phyloP scores from a whole-genome alignment of 805 yeast species.

The Candida insectalens region DNA sequence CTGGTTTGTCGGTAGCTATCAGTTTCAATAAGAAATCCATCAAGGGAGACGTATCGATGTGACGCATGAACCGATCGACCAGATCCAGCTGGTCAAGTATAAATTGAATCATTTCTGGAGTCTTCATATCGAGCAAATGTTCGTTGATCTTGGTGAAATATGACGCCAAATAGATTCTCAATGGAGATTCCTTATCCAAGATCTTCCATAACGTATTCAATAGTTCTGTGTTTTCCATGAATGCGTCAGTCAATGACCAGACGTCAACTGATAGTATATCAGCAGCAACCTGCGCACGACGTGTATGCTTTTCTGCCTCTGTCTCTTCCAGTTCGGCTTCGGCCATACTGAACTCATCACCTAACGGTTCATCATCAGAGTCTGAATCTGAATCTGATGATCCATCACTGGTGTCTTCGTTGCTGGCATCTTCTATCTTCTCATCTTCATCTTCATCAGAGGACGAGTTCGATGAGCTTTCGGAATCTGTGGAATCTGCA shows the following conservation, averaged over 20 bases:
- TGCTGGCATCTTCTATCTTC: background rate
- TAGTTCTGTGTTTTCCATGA: slow-evolving; percentile 63
- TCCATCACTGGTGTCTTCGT: background rate
- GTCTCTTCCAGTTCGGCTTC: slow-evolving; percentile 19
- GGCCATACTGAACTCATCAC: slow-evolving; percentile 15
- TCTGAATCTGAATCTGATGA: slow-evolving; percentile 9
- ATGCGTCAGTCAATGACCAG: slow-evolving; percentile 87
- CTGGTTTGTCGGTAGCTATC: slow-evolving; percentile 88
- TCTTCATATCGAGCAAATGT: slow-evolving; percentile 79
- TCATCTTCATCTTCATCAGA: slow-evolving; percentile 4
- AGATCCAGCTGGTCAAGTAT: slow-evolving; percentile 58
- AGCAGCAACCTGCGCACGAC: slow-evolving; percentile 63
- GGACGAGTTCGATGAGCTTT: background rate
- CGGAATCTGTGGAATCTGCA: background rate
- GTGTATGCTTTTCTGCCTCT: slow-evolving; percentile 23
- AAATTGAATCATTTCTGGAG: slow-evolving; percentile 68
- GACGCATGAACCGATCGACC: slow-evolving; percentile 73
- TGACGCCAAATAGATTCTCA: slow-evolving; percentile 70
- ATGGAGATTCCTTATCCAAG: slow-evolving; percentile 56
- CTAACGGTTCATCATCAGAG: slow-evolving; percentile 12
- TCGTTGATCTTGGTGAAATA: slow-evolving; percentile 89
- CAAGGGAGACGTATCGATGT: slow-evolving; percentile 86
- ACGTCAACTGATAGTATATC: slow-evolving; percentile 87
- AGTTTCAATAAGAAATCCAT: slow-evolving; percentile 89
- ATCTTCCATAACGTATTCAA: slow-evolving; percentile 72